A percentile compares a stretch with the other conserved stretches of the same genome.
phyloP scores from a whole-genome alignment of 345 rosid genomes.

The Salix caprea region DNA sequence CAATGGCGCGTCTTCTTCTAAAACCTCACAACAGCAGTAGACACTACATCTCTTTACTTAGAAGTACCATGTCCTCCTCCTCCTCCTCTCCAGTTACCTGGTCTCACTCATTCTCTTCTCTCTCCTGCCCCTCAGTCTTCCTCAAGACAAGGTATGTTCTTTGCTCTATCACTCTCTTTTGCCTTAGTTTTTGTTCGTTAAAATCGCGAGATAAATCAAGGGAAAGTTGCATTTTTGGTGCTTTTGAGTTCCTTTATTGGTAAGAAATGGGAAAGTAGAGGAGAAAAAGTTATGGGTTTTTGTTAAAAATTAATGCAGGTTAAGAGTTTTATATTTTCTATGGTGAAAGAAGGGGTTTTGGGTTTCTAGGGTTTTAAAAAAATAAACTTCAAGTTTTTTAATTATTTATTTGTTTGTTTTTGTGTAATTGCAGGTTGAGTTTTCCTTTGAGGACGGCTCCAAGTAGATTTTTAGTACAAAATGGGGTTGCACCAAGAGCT shows the following conservation, averaged over 20 bases:
- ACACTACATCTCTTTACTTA: constrained; percentile 34
- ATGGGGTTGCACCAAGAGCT: constrained; percentile 44
- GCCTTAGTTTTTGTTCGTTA: constrained; percentile 7
- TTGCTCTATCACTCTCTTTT: neutral
- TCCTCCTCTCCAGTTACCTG: constrained; percentile 4
- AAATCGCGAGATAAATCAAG: neutral
- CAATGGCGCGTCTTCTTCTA: constrained; percentile 35
- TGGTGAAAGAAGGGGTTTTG: too few relatives aligned
- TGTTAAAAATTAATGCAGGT: neutral
- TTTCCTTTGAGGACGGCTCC: constrained; percentile 34
- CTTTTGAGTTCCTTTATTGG: neutral
- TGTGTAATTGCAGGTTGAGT: constrained; percentile 38
- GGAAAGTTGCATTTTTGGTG: neutral
- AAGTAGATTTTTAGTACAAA: constrained; percentile 28
- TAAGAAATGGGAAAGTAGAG: neutral
- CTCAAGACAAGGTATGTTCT: constrained; percentile 46
- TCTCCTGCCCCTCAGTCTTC: constrained; percentile 28
- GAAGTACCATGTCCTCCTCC: constrained; percentile 36
- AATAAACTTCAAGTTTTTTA: too few relatives aligned
- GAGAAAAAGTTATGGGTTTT: neutral
- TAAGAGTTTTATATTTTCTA: neutral
- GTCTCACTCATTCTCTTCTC: constrained; percentile 13
- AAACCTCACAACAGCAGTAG: constrained; percentile 22
- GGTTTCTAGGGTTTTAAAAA: neutral
- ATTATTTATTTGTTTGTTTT: neutral